phyloP scores from a whole-genome alignment of 1,284 basidiomycete species.

The Filobasidium uniguttulatum region DNA sequence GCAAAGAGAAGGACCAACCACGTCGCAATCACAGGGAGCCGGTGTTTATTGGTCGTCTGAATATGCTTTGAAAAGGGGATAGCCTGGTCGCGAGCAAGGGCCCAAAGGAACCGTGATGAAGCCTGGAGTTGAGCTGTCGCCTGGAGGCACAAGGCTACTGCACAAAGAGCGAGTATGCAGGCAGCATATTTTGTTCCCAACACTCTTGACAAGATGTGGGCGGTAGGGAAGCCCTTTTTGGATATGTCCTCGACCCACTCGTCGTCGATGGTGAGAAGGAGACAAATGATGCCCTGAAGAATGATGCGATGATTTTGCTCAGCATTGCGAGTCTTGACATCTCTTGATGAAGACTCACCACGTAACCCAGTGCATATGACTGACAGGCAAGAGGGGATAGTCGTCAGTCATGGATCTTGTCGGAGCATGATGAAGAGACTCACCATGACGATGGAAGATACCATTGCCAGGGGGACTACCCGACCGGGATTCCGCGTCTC shows the following conservation, averaged over 20 bases:
- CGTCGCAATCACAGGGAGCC: slow-evolving; percentile 29
- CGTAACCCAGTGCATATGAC: slow-evolving; percentile 32
- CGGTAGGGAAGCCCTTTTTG: slow-evolving; percentile 27
- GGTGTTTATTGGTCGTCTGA: slow-evolving; percentile 24
- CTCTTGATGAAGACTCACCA: slow-evolving; percentile 26
- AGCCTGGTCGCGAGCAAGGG: slow-evolving; percentile 33
- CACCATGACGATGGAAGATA: slow-evolving; percentile 22
- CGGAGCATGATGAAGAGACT: slow-evolving; percentile 5
- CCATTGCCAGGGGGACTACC: slow-evolving; percentile 35
- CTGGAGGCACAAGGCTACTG: slow-evolving; percentile 28
- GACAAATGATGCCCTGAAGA: slow-evolving; percentile 27
- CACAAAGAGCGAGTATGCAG: slow-evolving; percentile 23
- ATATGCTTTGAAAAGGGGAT: slow-evolving; percentile 31
- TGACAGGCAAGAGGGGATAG: too few species aligned
- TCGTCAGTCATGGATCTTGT: background rate
- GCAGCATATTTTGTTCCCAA: slow-evolving; percentile 21
- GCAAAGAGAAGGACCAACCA: slow-evolving; percentile 26
- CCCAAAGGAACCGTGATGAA: slow-evolving; percentile 34
- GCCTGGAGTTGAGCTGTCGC: slow-evolving; percentile 33
- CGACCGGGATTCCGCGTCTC: slow-evolving; percentile 35
- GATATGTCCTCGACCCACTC: slow-evolving; percentile 20
- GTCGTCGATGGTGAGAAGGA: slow-evolving; percentile 28
- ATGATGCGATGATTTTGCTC: background rate
- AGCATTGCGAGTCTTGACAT: background rate
- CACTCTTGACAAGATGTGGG: slow-evolving; percentile 25